Evolutionary conservation across 2,329 filamentous ascomycete genomes (phyloP).

Genomic region (Aspergillus spinulosporus): DNA sequence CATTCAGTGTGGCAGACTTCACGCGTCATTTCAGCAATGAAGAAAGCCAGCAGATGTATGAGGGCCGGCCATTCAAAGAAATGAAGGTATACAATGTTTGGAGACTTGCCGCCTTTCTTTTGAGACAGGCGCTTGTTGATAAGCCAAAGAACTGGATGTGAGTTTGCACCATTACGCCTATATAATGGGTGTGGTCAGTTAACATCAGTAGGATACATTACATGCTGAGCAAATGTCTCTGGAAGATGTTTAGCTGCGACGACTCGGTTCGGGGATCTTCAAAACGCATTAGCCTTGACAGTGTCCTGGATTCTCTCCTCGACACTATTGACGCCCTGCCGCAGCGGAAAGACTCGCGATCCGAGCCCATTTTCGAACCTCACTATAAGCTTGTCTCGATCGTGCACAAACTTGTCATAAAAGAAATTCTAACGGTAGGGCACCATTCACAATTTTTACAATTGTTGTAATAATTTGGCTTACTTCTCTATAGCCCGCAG

Average conservation of each 20-base stretch:
- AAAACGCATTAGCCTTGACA: slow-evolving; percentile 40
- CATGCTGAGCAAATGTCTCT: slow-evolving; percentile 69
- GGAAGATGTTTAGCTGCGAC: slow-evolving; percentile 65
- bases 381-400: slow-evolving; percentile 88
- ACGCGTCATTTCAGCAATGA: slow-evolving; percentile 61
- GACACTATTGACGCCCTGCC: slow-evolving; percentile 63
- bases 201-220: slow-evolving; percentile 56
- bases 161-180: slow-evolving; percentile 29
- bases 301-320: slow-evolving; percentile 59
- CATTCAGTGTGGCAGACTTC: slow-evolving; percentile 63
- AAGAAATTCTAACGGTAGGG: slow-evolving; percentile 46
- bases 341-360: slow-evolving; percentile 58
- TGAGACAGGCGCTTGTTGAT: slow-evolving; percentile 59
- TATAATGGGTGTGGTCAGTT: background rate
- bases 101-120: slow-evolving; percentile 64
- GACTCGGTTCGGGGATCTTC: slow-evolving; percentile 40
- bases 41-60: slow-evolving; percentile 56
- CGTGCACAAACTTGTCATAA: slow-evolving; percentile 74
- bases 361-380: slow-evolving; percentile 81
- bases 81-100: slow-evolving; percentile 62
- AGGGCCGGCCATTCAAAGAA: slow-evolving; percentile 57
- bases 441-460: no score
- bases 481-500: slow-evolving; percentile 42
- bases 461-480: slow-evolving; percentile 6
- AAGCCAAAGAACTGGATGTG: slow-evolving; percentile 64